These are phyloP conservation scores for Aspergillus bombycis DNA, from an alignment of 2,329 filamentous ascomycete genomes.

Conservation along the genomic window DNA sequence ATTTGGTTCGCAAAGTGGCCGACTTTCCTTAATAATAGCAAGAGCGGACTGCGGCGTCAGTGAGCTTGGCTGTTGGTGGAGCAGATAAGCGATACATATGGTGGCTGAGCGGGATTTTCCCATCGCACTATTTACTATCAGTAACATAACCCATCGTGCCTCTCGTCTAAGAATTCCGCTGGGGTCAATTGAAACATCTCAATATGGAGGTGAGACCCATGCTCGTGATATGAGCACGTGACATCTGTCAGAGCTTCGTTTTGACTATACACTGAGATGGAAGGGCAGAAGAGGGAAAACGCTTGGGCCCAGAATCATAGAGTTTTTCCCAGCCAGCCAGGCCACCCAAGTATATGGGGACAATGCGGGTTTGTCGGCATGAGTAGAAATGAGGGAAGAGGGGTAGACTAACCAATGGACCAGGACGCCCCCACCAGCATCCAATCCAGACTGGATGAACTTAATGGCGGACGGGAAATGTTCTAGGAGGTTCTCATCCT, in stretches of 20 bases:
- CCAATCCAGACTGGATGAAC: slow-evolving; percentile 80
- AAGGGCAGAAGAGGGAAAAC: neutral
- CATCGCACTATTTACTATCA: slow-evolving; percentile 70
- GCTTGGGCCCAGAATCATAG: neutral
- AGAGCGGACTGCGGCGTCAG: slow-evolving; percentile 67
- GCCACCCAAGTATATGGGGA: neutral
- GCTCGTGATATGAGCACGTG: neutral
- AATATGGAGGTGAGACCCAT: neutral
- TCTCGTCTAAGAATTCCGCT: neutral
- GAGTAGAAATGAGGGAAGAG: slow-evolving; percentile 7
- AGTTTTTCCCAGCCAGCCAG: neutral
- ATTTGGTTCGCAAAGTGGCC: slow-evolving; percentile 86
- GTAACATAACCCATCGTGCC: neutral
- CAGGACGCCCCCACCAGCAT: slow-evolving; percentile 62
- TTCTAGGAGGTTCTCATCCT: slow-evolving; percentile 82
- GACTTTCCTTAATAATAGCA: slow-evolving; percentile 66
- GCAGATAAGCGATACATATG: slow-evolving; percentile 80
- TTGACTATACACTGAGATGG: neutral
- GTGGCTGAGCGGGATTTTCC: slow-evolving; percentile 92
- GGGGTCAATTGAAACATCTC: neutral
- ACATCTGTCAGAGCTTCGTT: neutral
- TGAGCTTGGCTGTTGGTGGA: slow-evolving; percentile 63
- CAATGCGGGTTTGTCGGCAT: neutral
- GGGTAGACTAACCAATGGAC: slow-evolving; percentile 67
- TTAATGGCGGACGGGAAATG: slow-evolving; percentile 75